Evolutionary conservation across 2,329 filamentous ascomycete genomes (phyloP), one percentile per base, ranked within the genome.

Genomic region (Massarina eburnea): DNA sequence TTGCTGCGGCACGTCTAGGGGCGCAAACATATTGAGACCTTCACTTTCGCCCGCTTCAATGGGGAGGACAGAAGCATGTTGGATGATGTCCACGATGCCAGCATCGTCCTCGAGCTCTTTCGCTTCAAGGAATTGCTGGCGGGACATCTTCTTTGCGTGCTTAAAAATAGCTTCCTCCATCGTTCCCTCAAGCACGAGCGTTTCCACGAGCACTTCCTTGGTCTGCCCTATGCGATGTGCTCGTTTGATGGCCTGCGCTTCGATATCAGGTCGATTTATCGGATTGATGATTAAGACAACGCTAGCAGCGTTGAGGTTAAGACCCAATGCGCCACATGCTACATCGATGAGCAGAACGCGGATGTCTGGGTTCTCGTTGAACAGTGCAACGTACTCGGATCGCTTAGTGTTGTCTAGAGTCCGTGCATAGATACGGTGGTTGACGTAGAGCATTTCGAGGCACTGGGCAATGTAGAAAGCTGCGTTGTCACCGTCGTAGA

Each of bases 161-260:
- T 85, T 78, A 4, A 95, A 75, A 59, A 97, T 92, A 14, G 86
- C 81, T 66, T 96, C 89, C 61, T 96, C 92, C 8, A 96, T 81
- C 8, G 88, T 95, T 46, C 83, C 84, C 43, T 80, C 81, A 5
- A 96, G 73, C 1, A 96, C 86, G 1, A 96, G 73, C 0, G 91
- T 96, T 71, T 96, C 90, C 0, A 96, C 91, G 8, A 82, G 83
- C 0, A 96, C 91, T 0, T 84, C 81, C 48, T 81, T 85, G 0
- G 74, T 84, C 67, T 96, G 91, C 9, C 90, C 91, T 57, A 96
- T 95, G 10, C 92, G 81, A 55, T 95, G 87, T 0, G 88, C 90
- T 62, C 92, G 85, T 49, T 95, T 95, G 52, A 96, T 89, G 0
- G 92, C 92, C 68, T 97, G 92, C 1, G 88, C 90, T 66, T 95